Percentiles rank a stretch among this genome's conserved stretches.
These are phyloP conservation scores for Trichomonas vaginalis DNA, from an alignment of 208 protist genomes.

Conservation along the genomic window DNA sequence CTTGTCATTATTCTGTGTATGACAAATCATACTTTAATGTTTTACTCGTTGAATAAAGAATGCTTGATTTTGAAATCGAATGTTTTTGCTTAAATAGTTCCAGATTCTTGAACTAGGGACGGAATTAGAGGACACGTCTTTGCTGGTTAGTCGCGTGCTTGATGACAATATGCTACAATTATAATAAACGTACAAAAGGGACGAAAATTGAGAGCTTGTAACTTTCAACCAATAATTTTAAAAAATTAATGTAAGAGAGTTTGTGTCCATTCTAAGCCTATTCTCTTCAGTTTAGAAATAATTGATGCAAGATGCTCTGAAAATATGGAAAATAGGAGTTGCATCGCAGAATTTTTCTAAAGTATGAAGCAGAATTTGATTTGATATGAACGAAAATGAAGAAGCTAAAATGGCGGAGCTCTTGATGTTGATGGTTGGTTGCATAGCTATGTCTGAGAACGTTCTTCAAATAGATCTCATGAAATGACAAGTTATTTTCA, in stretches of 20 bases:
- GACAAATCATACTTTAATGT: too few relatives aligned
- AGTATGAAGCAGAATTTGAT: not conserved
- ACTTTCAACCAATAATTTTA: too few relatives aligned
- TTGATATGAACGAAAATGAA: not conserved
- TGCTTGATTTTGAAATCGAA: too few relatives aligned
- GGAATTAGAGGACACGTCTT: too few relatives aligned
- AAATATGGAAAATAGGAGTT: slow-evolving; percentile 1
- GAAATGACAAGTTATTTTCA: not conserved
- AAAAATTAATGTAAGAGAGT: not conserved
- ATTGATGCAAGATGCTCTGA: not conserved
- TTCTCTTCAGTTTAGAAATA: not conserved
- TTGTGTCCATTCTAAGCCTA: not conserved
- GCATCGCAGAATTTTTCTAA: not conserved
- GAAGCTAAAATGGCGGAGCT: not conserved
- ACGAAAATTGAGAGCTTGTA: too few relatives aligned
- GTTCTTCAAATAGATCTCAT: not conserved
- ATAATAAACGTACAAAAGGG: too few relatives aligned
- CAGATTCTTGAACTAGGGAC: too few relatives aligned
- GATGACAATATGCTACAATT: too few relatives aligned
- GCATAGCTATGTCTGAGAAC: not conserved
- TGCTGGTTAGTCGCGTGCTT: too few relatives aligned
- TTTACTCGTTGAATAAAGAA: too few relatives aligned
- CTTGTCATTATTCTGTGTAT: too few relatives aligned
- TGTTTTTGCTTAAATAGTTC: too few relatives aligned
- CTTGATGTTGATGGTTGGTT: not conserved